A percentile compares a stretch with the other conserved stretches of the same genome.
Conservation (phyloP, 768 basidiomycete species). For the Neoboletus magnificus region DNA sequence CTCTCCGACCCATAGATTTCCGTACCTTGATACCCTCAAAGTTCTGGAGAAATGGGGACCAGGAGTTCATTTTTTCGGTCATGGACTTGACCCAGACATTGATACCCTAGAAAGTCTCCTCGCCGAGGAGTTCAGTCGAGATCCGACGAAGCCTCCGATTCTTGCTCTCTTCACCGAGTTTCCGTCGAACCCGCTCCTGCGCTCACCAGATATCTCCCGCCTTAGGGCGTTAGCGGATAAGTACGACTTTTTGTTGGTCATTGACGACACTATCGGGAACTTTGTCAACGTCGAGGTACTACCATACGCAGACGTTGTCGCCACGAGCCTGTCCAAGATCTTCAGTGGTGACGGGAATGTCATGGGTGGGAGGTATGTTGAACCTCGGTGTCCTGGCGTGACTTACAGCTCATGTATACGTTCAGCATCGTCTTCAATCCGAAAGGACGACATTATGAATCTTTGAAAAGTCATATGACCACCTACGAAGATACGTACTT, state of each 20-base stretch:
- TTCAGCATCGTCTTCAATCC: conserved; percentile 86
- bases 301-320: conserved; percentile 84
- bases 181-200: conserved; percentile 91
- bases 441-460: conserved; percentile 58
- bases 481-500: conserved; percentile 86
- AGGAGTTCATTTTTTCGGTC: conserved; percentile 85
- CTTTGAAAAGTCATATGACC: conserved; percentile 59
- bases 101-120: conserved; percentile 67
- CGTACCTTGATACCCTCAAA: conserved; percentile 94
- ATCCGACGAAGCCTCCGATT: conserved; percentile 53
- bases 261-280: conserved; percentile 95
- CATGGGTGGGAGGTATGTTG: conserved; percentile 90
- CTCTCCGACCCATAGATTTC: conserved; percentile 56
- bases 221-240: conserved; percentile 80
- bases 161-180: conserved; percentile 89
- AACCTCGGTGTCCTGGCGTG: not conserved
- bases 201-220: conserved; percentile 73
- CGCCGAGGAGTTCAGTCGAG: conserved; percentile 36
- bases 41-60: conserved; percentile 95
- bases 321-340: conserved; percentile 88
- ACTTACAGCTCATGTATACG: not conserved
- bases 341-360: conserved; percentile 95
- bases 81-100: conserved; percentile 73
- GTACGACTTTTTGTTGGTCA: conserved; percentile 81
- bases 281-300: conserved; percentile 91